These are phyloP conservation scores for Pyrenophora tritici-repentis DNA, from an alignment of 2,329 filamentous ascomycete species.

Conservation along the genomic window DNA sequence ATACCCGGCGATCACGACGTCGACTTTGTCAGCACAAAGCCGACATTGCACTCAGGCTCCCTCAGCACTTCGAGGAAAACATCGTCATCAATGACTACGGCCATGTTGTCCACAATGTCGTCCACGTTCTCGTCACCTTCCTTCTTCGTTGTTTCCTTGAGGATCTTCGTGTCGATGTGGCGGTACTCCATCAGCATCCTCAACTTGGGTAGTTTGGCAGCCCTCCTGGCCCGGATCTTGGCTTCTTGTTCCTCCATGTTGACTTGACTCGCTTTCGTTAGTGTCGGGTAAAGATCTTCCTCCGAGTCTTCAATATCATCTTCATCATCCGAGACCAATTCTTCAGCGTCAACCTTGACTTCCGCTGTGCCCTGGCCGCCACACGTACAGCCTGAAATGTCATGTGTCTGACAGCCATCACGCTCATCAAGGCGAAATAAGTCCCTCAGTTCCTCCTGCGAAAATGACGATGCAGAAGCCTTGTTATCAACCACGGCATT, in stretches of 20 bases:
- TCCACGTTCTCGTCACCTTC: constrained; percentile 21
- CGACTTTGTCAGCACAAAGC: constrained; percentile 57
- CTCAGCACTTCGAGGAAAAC: constrained; percentile 56
- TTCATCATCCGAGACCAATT: constrained; percentile 27
- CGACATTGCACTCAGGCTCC: constrained; percentile 52
- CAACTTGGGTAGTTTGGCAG: constrained; percentile 51
- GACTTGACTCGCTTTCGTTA: constrained; percentile 50
- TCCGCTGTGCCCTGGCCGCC: constrained; percentile 56
- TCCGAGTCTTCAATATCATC: constrained; percentile 19
- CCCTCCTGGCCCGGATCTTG: constrained; percentile 43
- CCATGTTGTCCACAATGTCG: constrained; percentile 37
- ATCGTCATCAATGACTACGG: constrained; percentile 55
- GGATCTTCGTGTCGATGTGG: constrained; percentile 53
- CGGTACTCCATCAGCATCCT: constrained; percentile 60
- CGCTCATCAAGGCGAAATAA: constrained; percentile 68
- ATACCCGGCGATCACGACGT: constrained; percentile 11
- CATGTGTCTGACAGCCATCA: constrained; percentile 68
- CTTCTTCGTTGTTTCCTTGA: constrained; percentile 18
- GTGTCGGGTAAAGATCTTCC: constrained; percentile 30
- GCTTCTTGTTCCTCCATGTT: constrained; percentile 55
- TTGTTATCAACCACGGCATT: constrained; percentile 74
- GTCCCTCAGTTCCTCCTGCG: constrained; percentile 67
- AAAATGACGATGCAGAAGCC: constrained; percentile 64
- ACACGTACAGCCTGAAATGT: constrained; percentile 67
- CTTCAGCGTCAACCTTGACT: constrained; percentile 16